These are phyloP conservation scores for Aspergillus fijiensis DNA, from an alignment of 2,329 filamentous ascomycete species.

Conservation along the genomic window DNA sequence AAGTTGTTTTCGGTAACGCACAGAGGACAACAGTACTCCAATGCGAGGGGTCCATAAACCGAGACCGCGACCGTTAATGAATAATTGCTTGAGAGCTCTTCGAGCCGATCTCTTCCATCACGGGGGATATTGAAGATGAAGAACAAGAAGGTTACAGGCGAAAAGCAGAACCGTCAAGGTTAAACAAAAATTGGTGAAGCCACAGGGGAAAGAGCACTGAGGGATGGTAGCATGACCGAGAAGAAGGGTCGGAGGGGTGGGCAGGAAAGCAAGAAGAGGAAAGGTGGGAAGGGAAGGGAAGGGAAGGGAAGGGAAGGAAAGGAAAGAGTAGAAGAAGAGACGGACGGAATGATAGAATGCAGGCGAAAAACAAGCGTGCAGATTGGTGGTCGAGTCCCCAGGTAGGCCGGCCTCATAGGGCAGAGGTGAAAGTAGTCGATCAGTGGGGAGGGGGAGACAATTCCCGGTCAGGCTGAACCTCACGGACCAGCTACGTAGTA, in stretches of 20 bases:
- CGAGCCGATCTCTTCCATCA: neutral
- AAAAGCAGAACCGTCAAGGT: neutral
- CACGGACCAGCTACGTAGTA: neutral
- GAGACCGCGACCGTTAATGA: neutral
- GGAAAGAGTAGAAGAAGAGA: neutral
- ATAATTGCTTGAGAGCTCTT: neutral
- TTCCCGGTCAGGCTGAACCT: conserved; percentile 6
- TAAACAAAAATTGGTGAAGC: neutral
- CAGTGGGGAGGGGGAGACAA: neutral
- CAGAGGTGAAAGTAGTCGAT: conserved; percentile 6
- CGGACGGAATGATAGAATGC: neutral
- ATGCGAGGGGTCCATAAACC: conserved; percentile 12
- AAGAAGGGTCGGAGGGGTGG: too few species aligned
- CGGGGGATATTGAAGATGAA: neutral
- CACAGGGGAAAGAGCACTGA: neutral
- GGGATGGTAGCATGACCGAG: too few species aligned
- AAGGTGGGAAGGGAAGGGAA: neutral
- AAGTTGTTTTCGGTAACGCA: neutral
- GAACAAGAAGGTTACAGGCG: neutral
- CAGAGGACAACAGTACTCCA: neutral
- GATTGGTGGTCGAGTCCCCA: neutral
- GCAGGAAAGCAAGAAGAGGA: neutral
- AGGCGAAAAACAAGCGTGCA: neutral
- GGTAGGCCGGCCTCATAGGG: conserved; percentile 2
- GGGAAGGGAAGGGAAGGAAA: neutral